These are phyloP conservation scores for Eucalyptus microcorys DNA, from an alignment of 345 rosid species.

Conservation along the genomic window DNA sequence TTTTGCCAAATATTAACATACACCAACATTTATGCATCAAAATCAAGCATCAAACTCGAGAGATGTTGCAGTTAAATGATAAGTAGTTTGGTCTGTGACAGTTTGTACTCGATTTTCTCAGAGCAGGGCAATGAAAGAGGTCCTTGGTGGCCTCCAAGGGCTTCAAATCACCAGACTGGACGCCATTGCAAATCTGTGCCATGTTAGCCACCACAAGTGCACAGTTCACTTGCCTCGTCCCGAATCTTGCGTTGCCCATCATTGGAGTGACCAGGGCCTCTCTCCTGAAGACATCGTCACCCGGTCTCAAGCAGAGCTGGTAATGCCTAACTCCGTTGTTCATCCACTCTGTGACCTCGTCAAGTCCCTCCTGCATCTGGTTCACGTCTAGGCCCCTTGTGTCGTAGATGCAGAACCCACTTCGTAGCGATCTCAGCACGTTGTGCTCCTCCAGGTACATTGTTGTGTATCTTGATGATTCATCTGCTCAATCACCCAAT, in stretches of 20 bases:
- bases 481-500: not conserved
- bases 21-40: not conserved
- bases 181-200: conserved; percentile 24
- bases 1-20: not conserved
- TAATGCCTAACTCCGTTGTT: conserved; percentile 40
- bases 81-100: not conserved
- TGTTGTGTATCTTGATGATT: not conserved
- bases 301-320: conserved; percentile 23
- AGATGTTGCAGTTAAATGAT: not conserved
- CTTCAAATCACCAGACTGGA: conserved; percentile 24
- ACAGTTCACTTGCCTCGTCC: conserved; percentile 29
- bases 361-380: conserved; percentile 9
- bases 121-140: conserved; percentile 19
- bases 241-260: conserved; percentile 16
- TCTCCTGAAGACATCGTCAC: not conserved
- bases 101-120: conserved; percentile 36
- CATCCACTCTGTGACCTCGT: conserved; percentile 35
- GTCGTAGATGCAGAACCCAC: conserved; percentile 44
- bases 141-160: conserved; percentile 26
- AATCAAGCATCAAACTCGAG: not conserved
- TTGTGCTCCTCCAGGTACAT: conserved; percentile 51
- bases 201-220: conserved; percentile 4
- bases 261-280: conserved; percentile 3
- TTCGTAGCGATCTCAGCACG: conserved; percentile 29
- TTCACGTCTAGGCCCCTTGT: conserved; percentile 30